These are phyloP conservation scores for Fraxinus ornus DNA, from an alignment of 305 asterid genomes.

Conservation along the genomic window DNA sequence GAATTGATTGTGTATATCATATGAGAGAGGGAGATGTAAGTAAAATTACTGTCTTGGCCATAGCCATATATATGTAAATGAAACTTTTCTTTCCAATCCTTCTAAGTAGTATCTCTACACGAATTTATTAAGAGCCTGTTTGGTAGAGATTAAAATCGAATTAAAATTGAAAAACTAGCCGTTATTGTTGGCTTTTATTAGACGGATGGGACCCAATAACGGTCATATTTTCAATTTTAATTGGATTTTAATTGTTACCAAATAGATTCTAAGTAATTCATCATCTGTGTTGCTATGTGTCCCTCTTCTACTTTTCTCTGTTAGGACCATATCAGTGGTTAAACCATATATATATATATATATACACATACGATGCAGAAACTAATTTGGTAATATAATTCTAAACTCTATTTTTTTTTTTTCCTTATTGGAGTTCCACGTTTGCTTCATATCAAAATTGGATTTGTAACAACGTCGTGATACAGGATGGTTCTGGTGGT, in stretches of 20 bases:
- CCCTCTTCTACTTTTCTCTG: background rate
- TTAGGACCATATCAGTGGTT: background rate
- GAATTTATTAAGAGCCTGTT: background rate
- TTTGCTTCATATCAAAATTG: constrained; percentile 12
- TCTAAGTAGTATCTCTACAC: background rate
- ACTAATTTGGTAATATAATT: constrained; percentile 8
- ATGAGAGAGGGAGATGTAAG: background rate
- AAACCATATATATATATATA: background rate
- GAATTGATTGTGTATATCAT: background rate
- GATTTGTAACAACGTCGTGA: constrained; percentile 21
- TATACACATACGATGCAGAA: background rate
- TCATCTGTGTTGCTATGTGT: background rate
- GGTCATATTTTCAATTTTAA: too few species aligned
- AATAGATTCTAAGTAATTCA: background rate
- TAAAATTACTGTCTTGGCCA: background rate
- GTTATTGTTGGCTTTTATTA: too few species aligned
- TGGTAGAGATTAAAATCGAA: too few species aligned
- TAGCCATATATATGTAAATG: background rate
- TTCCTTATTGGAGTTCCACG: constrained; percentile 17
- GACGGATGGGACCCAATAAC: too few species aligned
- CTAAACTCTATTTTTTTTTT: constrained; percentile 2
- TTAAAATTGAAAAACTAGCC: too few species aligned
- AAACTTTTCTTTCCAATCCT: background rate
- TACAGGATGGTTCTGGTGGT: constrained; percentile 50
- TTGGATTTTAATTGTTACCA: too few species aligned